These are phyloP conservation scores for Plantago elongata DNA, from an alignment of 257 asterid genomes.

Conservation along the genomic window DNA sequence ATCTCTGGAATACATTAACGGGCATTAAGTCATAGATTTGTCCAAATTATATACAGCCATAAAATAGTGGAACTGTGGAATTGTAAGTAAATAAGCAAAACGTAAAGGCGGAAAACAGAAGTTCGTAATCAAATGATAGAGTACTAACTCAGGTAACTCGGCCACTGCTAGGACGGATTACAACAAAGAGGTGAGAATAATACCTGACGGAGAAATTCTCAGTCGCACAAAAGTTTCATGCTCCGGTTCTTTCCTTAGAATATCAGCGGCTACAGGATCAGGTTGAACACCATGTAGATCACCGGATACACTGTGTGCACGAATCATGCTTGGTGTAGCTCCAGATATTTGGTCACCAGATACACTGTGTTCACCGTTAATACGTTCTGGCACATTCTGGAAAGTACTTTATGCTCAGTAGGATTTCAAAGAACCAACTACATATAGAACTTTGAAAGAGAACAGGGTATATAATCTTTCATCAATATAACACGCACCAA, in stretches of 20 bases:
- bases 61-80: background rate
- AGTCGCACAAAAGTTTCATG: conserved; percentile 69
- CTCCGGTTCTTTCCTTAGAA: conserved; percentile 78
- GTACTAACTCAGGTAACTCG: background rate
- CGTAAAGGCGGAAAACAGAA: background rate
- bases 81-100: conserved; percentile 3
- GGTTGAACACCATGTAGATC: conserved; percentile 80
- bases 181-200: conserved; percentile 20
- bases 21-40: conserved; percentile 13
- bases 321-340: conserved; percentile 59
- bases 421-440: conserved; percentile 7
- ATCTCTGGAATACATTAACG: conserved; percentile 48
- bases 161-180: conserved; percentile 14
- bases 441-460: background rate
- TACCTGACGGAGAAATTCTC: conserved; percentile 81
- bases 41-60: background rate
- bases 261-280: conserved; percentile 80
- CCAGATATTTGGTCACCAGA: conserved; percentile 43
- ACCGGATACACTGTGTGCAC: conserved; percentile 72
- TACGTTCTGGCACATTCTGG: conserved; percentile 46
- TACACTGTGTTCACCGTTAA: conserved; percentile 18
- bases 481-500: conserved; percentile 13
- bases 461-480: background rate
- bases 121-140: background rate
- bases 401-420: conserved; percentile 34